Conservation (phyloP, 148 eudicot genomes). For the Vaccinium myrtillus region DNA sequence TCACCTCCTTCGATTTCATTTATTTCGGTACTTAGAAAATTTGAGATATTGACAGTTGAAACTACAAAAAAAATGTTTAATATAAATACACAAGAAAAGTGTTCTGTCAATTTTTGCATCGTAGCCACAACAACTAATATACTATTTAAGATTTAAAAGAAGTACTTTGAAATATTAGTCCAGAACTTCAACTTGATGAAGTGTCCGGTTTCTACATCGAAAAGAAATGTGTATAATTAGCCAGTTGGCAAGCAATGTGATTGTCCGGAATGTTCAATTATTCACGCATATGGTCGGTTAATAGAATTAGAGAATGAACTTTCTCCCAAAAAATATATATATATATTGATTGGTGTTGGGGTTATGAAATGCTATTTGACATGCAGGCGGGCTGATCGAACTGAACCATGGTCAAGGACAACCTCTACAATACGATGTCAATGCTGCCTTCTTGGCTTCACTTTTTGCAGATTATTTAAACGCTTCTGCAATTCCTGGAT, state of each 20-base stretch:
- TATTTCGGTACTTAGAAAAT: background rate
- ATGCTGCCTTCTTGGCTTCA: constrained; percentile 69
- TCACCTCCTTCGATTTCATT: background rate
- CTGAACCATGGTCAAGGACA: constrained; percentile 52
- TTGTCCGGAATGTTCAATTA: too few species aligned
- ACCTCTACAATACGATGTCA: constrained; percentile 69
- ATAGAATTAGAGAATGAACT: too few species aligned
- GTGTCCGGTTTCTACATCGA: background rate
- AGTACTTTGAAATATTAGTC: too few species aligned
- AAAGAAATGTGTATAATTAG: background rate
- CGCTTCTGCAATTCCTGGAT: constrained; percentile 59
- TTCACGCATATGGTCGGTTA: too few species aligned
- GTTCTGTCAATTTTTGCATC: too few species aligned
- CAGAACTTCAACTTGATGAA: too few species aligned
- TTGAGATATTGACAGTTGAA: background rate
- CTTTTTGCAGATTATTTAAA: constrained; percentile 72
- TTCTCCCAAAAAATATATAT: too few species aligned
- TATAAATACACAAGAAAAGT: too few species aligned
- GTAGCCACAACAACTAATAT: too few species aligned
- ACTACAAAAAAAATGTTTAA: too few species aligned
- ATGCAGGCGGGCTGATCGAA: constrained; percentile 65
- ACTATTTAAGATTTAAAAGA: too few species aligned
- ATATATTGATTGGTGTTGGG: background rate
- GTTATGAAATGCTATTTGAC: background rate
- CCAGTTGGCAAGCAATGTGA: too few species aligned